Evolutionary conservation across 169 alveolate species (phyloP).

Genomic region (Cryptosporidium ryanae): DNA sequence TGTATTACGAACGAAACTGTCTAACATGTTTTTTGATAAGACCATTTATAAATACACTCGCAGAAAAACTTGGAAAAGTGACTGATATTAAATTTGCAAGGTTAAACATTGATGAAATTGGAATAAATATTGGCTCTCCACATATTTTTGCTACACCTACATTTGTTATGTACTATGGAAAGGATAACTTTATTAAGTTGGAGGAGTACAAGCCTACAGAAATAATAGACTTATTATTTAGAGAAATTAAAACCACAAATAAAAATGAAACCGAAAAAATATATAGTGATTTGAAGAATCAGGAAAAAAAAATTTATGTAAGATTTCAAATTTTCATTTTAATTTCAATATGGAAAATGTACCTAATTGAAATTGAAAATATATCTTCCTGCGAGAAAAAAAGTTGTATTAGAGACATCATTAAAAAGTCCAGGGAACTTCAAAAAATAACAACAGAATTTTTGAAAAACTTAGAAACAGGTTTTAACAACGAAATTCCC

Average conservation of each 20-base stretch:
- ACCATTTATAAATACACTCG: constrained; percentile 47
- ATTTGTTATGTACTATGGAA: constrained; percentile 48
- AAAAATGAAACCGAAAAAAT: not conserved
- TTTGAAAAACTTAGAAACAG: not conserved
- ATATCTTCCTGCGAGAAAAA: not conserved
- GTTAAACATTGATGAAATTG: constrained; percentile 44
- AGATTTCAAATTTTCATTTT: constrained; percentile 36
- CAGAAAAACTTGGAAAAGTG: not conserved
- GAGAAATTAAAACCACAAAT: not conserved
- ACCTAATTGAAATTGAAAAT: not conserved
- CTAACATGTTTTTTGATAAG: constrained; percentile 63
- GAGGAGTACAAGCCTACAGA: constrained; percentile 57
- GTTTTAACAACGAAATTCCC: not conserved
- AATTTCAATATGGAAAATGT: constrained; percentile 20
- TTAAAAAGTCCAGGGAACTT: not conserved
- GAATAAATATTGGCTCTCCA: constrained; percentile 16
- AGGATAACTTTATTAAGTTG: constrained; percentile 15
- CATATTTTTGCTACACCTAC: constrained; percentile 47
- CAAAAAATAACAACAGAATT: not conserved
- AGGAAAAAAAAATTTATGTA: constrained; percentile 4
- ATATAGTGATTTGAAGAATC: not conserved
- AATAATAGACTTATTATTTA: constrained; percentile 6
- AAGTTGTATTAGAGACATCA: not conserved
- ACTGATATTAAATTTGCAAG: constrained; percentile 22
- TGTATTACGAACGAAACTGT: constrained; percentile 47